These are phyloP conservation scores for Kwoniella botswanensis DNA, from an alignment of 768 basidiomycete genomes.

Conservation along the genomic window DNA sequence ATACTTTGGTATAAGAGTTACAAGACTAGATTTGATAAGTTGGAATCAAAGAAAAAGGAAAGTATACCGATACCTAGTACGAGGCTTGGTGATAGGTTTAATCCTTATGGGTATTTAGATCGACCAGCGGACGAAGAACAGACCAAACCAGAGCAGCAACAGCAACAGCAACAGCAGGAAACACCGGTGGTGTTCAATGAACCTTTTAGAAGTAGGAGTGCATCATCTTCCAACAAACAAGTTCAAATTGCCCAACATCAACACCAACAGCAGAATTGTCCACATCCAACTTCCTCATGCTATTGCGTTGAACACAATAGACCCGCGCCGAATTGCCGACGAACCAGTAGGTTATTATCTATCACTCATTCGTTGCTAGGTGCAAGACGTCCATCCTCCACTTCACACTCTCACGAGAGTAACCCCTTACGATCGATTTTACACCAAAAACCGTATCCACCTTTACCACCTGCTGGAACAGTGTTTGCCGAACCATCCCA, in stretches of 20 bases:
- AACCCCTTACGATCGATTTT: conserved; percentile 26
- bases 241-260: not conserved
- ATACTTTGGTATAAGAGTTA: conserved; percentile 53
- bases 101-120: conserved; percentile 48
- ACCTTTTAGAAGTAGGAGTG: conserved; percentile 14
- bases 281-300: not conserved
- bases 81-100: conserved; percentile 39
- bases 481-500: conserved; percentile 27
- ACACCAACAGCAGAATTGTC: conserved; percentile 6
- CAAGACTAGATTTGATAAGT: conserved; percentile 28
- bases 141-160: not conserved
- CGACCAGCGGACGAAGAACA: conserved; percentile 5
- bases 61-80: conserved; percentile 45
- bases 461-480: conserved; percentile 39
- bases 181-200: conserved; percentile 14
- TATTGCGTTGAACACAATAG: not conserved
- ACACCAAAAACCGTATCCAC: conserved; percentile 22
- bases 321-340: not conserved
- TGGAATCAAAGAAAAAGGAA: conserved; percentile 21
- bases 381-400: conserved; percentile 11
- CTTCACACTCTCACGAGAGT: conserved; percentile 8
- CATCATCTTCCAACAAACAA: conserved; percentile 4
- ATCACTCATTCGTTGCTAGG: conserved; percentile 15
- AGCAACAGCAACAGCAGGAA: not conserved
- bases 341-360: conserved; percentile 12